Evolutionary conservation across 1,284 basidiomycete genomes (phyloP), one percentile per base, ranked within the genome.

Genomic region (Rhodotorula sp.): DNA sequence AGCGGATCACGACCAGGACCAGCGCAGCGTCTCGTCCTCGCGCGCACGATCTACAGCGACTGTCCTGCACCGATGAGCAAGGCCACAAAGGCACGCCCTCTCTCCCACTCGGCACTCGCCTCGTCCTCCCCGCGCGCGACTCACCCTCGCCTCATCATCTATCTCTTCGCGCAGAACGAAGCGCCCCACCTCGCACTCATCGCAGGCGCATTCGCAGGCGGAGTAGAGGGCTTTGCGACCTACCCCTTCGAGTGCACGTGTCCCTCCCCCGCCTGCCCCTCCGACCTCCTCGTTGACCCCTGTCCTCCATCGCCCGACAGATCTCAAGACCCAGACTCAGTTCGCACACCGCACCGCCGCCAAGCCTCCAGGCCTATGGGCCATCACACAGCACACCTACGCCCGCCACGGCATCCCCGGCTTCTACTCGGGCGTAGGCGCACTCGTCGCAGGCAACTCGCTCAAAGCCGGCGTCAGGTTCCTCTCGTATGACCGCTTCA

Each of bases 381-480:
- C 70, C 3, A 81, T 83, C 69, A 78, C 81, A 4, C 75, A 77
- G 64, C 73, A 77, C n/a, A 82, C 82, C 19, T 78, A 81, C 51
- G 72, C 73, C 25, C 78, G 78, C 48, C 75, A 79, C 50, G 82
- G 82, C 19, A 70, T 82, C 67, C 63, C 70, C 51, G 81, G 81
- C 0, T 79, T 83, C 71, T 83, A 83, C 73, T 72, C 75, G 12
- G 77, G 78, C 39, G 71, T 76, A 32, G 72, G 73, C n/a, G 94
- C 94, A 0, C 85, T 97, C 29, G 87, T 96, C 8, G 85, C 92
- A n/a, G 94, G 94, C 9, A 97, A 97, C 80, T 87, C 93, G 0
- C 81, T 87, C 76, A 97, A 97, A 84, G 95, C 95, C 4, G 94
- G 93, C 13, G 94, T 99, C 56, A 87, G 96, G 39, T 99, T 99